Evolutionary conservation across 1,139 yeast genomes (phyloP).

Genomic region (Meyerozyma guilliermondii): DNA sequence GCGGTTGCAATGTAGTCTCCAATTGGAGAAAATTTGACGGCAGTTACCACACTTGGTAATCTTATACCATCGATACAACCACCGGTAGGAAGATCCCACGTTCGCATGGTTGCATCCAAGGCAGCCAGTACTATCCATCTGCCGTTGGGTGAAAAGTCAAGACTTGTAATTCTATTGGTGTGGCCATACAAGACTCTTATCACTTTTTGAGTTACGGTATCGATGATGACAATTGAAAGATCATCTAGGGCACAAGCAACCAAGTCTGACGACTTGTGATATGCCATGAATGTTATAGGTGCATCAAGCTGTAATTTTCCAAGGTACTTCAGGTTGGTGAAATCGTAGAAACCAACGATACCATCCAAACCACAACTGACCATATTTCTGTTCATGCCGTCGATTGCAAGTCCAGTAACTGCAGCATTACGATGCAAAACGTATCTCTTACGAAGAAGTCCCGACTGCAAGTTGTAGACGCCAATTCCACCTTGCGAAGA

Average conservation of each 20-base stretch:
- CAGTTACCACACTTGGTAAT: slow-evolving; percentile 74
- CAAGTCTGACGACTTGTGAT: slow-evolving; percentile 79
- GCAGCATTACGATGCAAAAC: slow-evolving; percentile 63
- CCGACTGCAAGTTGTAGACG: slow-evolving; percentile 88
- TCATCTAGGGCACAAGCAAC: slow-evolving; percentile 86
- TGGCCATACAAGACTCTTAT: slow-evolving; percentile 92
- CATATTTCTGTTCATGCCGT: slow-evolving; percentile 84
- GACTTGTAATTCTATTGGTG: slow-evolving; percentile 76
- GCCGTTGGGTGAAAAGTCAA: slow-evolving; percentile 94
- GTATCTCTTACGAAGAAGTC: slow-evolving; percentile 62
- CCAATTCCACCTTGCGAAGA: slow-evolving; percentile 86
- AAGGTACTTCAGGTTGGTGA: slow-evolving; percentile 62
- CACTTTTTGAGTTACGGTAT: slow-evolving; percentile 71
- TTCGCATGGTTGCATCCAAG: slow-evolving; percentile 82
- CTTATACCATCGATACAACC: slow-evolving; percentile 91
- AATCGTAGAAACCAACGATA: slow-evolving; percentile 80
- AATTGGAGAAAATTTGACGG: slow-evolving; percentile 74
- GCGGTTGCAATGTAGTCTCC: slow-evolving; percentile 93
- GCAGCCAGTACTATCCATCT: slow-evolving; percentile 89
- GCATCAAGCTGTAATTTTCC: slow-evolving; percentile 69
- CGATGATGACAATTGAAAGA: slow-evolving; percentile 77
- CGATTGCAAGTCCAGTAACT: slow-evolving; percentile 85
- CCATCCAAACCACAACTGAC: slow-evolving; percentile 91
- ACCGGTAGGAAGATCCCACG: slow-evolving; percentile 98
- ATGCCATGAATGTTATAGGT: slow-evolving; percentile 72